These are phyloP conservation scores for Rhizopogon sp. DNA, from an alignment of 768 basidiomycete species.

Conservation along the genomic window DNA sequence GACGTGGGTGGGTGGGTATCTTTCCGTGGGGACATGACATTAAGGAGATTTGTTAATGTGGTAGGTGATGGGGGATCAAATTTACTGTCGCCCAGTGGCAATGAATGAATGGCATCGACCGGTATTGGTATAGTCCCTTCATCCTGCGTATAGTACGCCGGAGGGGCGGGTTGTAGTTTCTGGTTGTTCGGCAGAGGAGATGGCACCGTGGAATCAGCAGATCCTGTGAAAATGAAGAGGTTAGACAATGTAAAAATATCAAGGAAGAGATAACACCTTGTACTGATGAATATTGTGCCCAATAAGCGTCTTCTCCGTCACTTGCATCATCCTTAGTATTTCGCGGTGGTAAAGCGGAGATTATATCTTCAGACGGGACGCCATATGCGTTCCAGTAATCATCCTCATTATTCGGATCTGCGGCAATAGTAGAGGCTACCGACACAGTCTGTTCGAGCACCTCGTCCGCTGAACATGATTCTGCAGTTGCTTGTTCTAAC, in stretches of 20 bases:
- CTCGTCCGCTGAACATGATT: constrained; percentile 12
- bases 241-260: constrained; percentile 5
- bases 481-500: constrained; percentile 17
- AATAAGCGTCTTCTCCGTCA: constrained; percentile 58
- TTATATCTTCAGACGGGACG: constrained; percentile 26
- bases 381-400: constrained; percentile 71
- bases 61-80: constrained; percentile 22
- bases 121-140: constrained; percentile 8
- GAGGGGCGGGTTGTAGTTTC: constrained; percentile 15
- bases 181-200: constrained; percentile 34
- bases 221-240: constrained; percentile 36
- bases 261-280: constrained; percentile 46
- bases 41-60: constrained; percentile 21
- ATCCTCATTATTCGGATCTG: constrained; percentile 35
- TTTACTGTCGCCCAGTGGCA: constrained; percentile 1
- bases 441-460: background rate
- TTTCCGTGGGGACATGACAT: constrained; percentile 18
- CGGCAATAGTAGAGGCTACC: constrained; percentile 1
- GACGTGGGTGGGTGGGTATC: constrained; percentile 9
- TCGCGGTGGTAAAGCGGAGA: constrained; percentile 11
- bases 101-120: constrained; percentile 14
- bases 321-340: constrained; percentile 7
- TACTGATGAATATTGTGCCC: constrained; percentile 67
- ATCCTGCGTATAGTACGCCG: constrained; percentile 6
- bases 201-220: constrained; percentile 67